A percentile compares a stretch with the other conserved stretches of the same genome.
Conservation (phyloP, 805 yeast species). For the Isabelozyma gotoi region DNA sequence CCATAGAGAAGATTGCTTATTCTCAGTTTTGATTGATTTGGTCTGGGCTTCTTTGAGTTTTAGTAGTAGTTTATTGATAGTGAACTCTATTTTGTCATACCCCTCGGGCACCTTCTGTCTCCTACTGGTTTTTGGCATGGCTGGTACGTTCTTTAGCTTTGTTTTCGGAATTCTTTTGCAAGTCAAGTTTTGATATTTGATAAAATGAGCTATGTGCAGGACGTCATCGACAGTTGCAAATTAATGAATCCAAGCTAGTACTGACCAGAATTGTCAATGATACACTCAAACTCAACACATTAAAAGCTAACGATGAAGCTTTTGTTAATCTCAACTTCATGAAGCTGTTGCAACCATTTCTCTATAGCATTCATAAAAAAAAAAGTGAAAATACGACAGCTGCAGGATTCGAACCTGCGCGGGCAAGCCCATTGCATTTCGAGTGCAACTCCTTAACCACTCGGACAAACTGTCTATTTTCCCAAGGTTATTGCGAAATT, state of each 20-base stretch:
- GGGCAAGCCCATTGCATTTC: slow-evolving; percentile 45
- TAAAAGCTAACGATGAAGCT: no score
- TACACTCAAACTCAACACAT: no score
- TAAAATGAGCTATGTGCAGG: background rate
- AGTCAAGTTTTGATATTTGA: background rate
- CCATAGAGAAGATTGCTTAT: slow-evolving; percentile 65
- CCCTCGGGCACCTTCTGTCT: slow-evolving; percentile 70
- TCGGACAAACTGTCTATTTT: slow-evolving; percentile 35
- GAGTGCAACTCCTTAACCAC: slow-evolving; percentile 46
- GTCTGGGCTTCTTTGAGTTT: slow-evolving; percentile 53
- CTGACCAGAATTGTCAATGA: no score
- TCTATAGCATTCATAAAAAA: no score
- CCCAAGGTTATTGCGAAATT: background rate
- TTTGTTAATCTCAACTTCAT: no score
- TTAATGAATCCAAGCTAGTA: no score
- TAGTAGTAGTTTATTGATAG: slow-evolving; percentile 56
- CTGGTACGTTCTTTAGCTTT: no score
- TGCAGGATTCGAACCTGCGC: slow-evolving; percentile 50
- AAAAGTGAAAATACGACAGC: slow-evolving; percentile 35
- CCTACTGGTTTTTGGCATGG: slow-evolving; percentile 51
- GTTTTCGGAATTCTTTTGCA: no score
- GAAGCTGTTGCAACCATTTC: no score
- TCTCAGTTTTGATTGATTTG: slow-evolving; percentile 34
- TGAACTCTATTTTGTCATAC: slow-evolving; percentile 64
- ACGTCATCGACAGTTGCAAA: no score